Evolutionary conservation across 257 asterid species (phyloP), one percentile per base, ranked within the genome.

Genomic region (Anisodus acutangulus): DNA sequence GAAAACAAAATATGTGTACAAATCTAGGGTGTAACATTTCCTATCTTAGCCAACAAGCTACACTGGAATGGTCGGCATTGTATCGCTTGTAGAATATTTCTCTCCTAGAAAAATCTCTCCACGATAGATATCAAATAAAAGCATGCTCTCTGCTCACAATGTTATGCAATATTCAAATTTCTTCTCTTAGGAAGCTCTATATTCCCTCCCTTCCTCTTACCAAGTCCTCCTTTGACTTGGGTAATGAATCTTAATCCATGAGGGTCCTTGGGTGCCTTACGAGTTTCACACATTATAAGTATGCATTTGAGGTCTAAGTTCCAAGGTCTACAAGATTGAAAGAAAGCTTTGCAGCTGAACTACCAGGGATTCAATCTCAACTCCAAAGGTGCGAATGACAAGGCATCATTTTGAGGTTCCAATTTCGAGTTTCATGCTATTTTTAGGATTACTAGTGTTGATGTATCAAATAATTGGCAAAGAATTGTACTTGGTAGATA

Each of bases 401-500:
- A 19, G 41, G 10, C 39, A 72, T 12, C 7, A 1, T 72, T 47
- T 19, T 11, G 6, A 3, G 80, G 43, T 22, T 49, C 31, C 1
- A 7, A 7, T 41, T 41, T 69, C 6, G 1, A 74, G 43, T 49
- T 74, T 74, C 19, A 19, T 74, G 60, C 60, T 49, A 49, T 2
- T 74, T 47, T 11, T 11, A 74, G 57, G 41, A 74, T 4, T 74
- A 49, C 59, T 22, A 49, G 62, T 74, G 39, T 22, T 49, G 6
- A 47, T 74, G 60, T 74, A 8, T 22, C 8, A 74, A 60, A 49
- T 74, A 47, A 72, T 72, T 47, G 15, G 60, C 13, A 49, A 74
- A 49, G 43, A 11, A 74, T 74, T 47, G 80, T 47, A 47, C 80
- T 72, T 72, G 59, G 80, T 72, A 45, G 60, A 47, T 45, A 43